Conservation (phyloP, 371 early-diverging fungal species). For the Rhizopus stolonifer region DNA sequence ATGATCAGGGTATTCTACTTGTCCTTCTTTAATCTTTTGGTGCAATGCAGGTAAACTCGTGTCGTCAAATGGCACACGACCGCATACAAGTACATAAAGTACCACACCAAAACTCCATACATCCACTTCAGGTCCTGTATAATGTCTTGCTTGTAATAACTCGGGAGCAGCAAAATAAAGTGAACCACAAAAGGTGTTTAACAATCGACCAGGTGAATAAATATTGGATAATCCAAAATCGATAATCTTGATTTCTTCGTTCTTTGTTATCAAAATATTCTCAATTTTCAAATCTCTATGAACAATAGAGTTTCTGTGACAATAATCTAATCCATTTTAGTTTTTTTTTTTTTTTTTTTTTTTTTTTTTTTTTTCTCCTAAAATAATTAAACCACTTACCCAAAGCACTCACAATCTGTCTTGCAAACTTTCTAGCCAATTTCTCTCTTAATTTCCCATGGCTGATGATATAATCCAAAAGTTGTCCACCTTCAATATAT, state of each 20-base stretch:
- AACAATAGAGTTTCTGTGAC: conserved; percentile 69
- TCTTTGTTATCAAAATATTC: conserved; percentile 73
- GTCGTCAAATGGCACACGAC: conserved; percentile 87
- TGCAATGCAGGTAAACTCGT: conserved; percentile 63
- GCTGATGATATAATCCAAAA: conserved; percentile 77
- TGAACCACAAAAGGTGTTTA: conserved; percentile 85
- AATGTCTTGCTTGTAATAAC: conserved; percentile 77
- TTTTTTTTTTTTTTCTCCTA: background rate
- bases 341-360: no score
- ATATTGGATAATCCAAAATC: conserved; percentile 92
- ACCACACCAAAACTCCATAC: conserved; percentile 93
- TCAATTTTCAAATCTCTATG: conserved; percentile 92
- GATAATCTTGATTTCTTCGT: conserved; percentile 63
- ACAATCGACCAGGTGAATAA: conserved; percentile 58
- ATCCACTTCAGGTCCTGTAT: conserved; percentile 88
- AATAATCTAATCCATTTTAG: conserved; percentile 38
- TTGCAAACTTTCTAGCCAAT: conserved; percentile 72
- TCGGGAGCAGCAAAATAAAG: conserved; percentile 88
- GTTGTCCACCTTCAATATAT: conserved; percentile 71
- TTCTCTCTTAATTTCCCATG: conserved; percentile 67
- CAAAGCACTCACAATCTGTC: conserved; percentile 79
- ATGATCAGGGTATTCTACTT: conserved; percentile 49
- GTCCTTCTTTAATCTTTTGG: conserved; percentile 62
- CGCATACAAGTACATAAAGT: conserved; percentile 82
- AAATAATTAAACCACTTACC: conserved; percentile 18